Evolutionary conservation across 441 rosid genomes (phyloP).

Genomic region (Manihot esculenta): DNA sequence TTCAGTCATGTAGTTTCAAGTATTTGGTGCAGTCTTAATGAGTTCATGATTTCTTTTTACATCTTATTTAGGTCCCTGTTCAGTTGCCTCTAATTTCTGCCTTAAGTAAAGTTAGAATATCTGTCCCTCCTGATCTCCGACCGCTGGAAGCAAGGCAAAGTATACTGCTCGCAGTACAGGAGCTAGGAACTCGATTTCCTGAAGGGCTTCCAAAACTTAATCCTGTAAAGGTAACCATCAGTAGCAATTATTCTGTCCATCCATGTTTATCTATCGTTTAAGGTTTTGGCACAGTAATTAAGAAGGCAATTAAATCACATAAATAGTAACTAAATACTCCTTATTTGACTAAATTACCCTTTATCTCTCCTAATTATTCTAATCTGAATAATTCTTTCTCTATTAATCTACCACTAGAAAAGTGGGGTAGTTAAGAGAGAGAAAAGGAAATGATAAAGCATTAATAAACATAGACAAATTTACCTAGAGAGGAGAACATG

Average conservation of each 20-base stretch:
- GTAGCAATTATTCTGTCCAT: background rate
- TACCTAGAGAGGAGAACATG: too few relatives aligned
- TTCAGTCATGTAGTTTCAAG: background rate
- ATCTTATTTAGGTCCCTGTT: conserved; percentile 74
- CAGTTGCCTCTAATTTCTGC: conserved; percentile 86
- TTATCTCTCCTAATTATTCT: too few relatives aligned
- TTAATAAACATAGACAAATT: too few relatives aligned
- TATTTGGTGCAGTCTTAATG: conserved; percentile 15
- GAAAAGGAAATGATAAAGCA: too few relatives aligned
- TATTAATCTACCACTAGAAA: too few relatives aligned
- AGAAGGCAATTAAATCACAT: too few relatives aligned
- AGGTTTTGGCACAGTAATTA: too few relatives aligned
- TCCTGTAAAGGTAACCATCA: conserved; percentile 75
- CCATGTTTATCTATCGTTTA: too few relatives aligned
- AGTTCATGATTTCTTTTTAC: conserved; percentile 29
- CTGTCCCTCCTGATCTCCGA: conserved; percentile 87
- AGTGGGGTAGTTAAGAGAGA: too few relatives aligned
- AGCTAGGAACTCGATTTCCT: conserved; percentile 77
- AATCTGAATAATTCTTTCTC: too few relatives aligned
- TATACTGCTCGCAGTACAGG: conserved; percentile 84
- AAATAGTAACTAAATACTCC: too few relatives aligned
- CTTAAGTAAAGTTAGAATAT: conserved; percentile 72
- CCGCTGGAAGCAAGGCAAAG: conserved; percentile 96
- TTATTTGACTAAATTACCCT: too few relatives aligned
- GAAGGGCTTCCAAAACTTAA: conserved; percentile 95